These are phyloP conservation scores for Neonectria faginata DNA, from an alignment of 2,329 filamentous ascomycete genomes.

Conservation along the genomic window DNA sequence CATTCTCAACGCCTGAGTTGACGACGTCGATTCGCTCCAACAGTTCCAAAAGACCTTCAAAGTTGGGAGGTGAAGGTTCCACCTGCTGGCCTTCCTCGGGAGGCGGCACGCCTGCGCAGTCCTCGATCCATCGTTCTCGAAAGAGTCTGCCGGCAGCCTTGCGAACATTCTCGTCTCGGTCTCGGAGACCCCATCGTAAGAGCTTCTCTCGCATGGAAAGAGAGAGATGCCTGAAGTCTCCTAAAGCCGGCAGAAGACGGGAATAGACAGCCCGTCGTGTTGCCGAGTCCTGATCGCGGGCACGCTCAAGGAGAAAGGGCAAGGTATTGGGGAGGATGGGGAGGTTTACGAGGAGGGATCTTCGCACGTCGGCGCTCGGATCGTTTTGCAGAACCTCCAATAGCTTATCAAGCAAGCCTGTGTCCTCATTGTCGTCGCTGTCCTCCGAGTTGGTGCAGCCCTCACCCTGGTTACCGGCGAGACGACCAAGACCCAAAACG, in stretches of 20 bases:
- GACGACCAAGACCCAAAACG: slow-evolving; percentile 85
- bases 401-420: slow-evolving; percentile 83
- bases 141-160: slow-evolving; percentile 93
- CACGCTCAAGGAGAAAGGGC: slow-evolving; percentile 88
- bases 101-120: slow-evolving; percentile 79
- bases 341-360: slow-evolving; percentile 90
- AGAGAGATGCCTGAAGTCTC: slow-evolving; percentile 93
- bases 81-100: slow-evolving; percentile 68
- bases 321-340: slow-evolving; percentile 85
- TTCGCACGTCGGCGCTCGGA: slow-evolving; percentile 90
- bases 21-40: slow-evolving; percentile 94
- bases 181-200: slow-evolving; percentile 91
- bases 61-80: slow-evolving; percentile 72
- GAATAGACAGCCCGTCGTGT: slow-evolving; percentile 90
- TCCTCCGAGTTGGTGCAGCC: slow-evolving; percentile 77
- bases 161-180: slow-evolving; percentile 92
- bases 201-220: slow-evolving; percentile 96
- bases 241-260: slow-evolving; percentile 84
- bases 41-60: slow-evolving; percentile 89
- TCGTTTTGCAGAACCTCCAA: slow-evolving; percentile 93
- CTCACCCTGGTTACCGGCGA: slow-evolving; percentile 82
- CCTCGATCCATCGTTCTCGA: slow-evolving; percentile 96
- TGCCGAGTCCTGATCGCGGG: slow-evolving; percentile 85
- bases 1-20: slow-evolving; percentile 88
- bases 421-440: slow-evolving; percentile 71